phyloP scores from a whole-genome alignment of 345 rosid species.

The Clausena lansium region DNA sequence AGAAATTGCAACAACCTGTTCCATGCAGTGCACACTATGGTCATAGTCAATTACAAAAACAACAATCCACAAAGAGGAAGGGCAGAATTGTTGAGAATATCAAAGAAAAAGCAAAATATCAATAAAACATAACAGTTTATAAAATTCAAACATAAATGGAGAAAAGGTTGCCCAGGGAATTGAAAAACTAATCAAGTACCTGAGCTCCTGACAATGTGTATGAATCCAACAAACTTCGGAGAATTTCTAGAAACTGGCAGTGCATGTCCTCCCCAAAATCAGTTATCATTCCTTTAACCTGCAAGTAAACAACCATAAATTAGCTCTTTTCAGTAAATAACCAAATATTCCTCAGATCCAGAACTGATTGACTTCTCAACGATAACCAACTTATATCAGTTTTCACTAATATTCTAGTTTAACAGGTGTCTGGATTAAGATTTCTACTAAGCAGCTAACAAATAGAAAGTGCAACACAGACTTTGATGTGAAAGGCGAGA shows the following conservation, averaged over 20 bases:
- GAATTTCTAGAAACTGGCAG: constrained; percentile 97
- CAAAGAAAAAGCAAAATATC: neutral
- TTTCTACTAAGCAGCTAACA: neutral
- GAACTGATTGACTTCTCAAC: neutral
- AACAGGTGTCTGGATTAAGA: neutral
- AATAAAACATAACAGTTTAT: neutral
- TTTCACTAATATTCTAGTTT: neutral
- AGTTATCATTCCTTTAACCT: constrained; percentile 97
- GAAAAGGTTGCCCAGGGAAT: neutral
- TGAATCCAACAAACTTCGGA: constrained; percentile 93
- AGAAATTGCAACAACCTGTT: neutral
- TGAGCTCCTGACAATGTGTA: constrained; percentile 72
- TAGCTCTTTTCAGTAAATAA: neutral
- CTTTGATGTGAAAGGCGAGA: neutral
- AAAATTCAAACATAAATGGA: neutral
- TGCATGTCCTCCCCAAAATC: constrained; percentile 96
- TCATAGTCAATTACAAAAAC: neutral
- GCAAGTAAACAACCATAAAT: constrained; percentile 18
- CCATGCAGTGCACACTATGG: neutral
- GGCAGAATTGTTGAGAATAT: neutral
- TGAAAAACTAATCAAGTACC: constrained; percentile 37
- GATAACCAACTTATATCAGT: neutral
- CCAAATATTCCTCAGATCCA: neutral
- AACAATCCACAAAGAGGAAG: neutral
- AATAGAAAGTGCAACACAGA: neutral